These are phyloP conservation scores for Parastagonospora nodorum DNA, from an alignment of 2,329 filamentous ascomycete species.

Conservation along the genomic window DNA sequence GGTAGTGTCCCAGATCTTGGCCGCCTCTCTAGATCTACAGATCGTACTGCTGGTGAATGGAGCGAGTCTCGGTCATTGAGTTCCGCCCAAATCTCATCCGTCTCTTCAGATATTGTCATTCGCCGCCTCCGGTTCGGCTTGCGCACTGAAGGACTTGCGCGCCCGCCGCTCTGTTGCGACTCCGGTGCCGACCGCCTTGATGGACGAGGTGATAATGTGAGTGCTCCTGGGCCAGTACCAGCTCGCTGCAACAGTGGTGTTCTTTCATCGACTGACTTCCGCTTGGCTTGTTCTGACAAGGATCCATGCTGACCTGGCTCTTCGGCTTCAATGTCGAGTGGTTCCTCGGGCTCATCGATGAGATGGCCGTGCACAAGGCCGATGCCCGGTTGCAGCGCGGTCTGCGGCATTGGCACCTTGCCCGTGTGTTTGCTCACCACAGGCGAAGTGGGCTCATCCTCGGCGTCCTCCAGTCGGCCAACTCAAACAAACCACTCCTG, in stretches of 20 bases:
- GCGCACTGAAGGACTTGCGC: conserved; percentile 29
- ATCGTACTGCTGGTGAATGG: conserved; percentile 35
- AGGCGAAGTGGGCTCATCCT: conserved; percentile 60
- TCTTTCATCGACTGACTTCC: conserved; percentile 35
- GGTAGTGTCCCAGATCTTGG: conserved; percentile 43
- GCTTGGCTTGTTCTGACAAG: conserved; percentile 31
- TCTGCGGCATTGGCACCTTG: conserved; percentile 56
- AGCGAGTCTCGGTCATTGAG: conserved; percentile 66
- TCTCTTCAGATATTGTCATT: conserved; percentile 66
- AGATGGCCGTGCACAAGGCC: conserved; percentile 76
- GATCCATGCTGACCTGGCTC: conserved; percentile 35
- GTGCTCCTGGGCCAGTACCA: conserved; percentile 36
- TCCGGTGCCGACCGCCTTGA: conserved; percentile 33
- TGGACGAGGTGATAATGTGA: conserved; percentile 21
- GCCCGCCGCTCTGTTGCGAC: conserved; percentile 24
- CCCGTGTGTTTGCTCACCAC: conserved; percentile 40
- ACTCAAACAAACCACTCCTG: conserved; percentile 86
- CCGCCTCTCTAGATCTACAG: conserved; percentile 36
- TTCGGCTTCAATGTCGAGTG: conserved; percentile 35
- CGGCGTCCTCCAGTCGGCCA: conserved; percentile 86
- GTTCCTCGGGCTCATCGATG: conserved; percentile 54
- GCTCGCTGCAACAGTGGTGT: conserved; percentile 44
- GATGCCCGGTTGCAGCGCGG: conserved; percentile 78
- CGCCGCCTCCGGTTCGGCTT: conserved; percentile 37
- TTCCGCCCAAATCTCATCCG: conserved; percentile 85